phyloP scores from a whole-genome alignment of 331 rosid species.

The Spiraea crenata region DNA sequence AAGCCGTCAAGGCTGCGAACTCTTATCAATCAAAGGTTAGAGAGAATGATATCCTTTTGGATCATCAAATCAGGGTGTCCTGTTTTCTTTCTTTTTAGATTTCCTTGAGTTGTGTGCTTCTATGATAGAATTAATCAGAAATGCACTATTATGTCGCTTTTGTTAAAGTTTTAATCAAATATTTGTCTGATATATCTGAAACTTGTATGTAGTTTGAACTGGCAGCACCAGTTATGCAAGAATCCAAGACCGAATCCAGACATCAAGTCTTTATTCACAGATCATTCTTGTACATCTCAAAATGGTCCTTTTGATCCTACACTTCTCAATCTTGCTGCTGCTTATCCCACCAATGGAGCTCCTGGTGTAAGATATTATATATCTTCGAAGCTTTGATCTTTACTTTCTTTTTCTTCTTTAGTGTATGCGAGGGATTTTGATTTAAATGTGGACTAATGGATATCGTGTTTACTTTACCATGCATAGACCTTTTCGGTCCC shows the following conservation, averaged over 20 bases:
- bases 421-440: background rate
- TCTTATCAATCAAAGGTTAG: slow-evolving; percentile 92
- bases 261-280: slow-evolving; percentile 74
- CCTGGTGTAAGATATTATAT: slow-evolving; percentile 64
- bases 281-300: slow-evolving; percentile 66
- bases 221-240: slow-evolving; percentile 95
- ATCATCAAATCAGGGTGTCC: slow-evolving; percentile 13
- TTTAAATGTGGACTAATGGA: slow-evolving; percentile 25
- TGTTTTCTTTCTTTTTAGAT: slow-evolving; percentile 8
- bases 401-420: background rate
- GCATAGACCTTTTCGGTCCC: slow-evolving; percentile 71
- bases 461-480: slow-evolving; percentile 27
- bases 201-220: slow-evolving; percentile 60
- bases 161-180: background rate
- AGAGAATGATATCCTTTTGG: slow-evolving; percentile 20
- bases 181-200: background rate
- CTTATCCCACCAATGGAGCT: slow-evolving; percentile 66
- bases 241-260: slow-evolving; percentile 74
- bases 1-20: slow-evolving; percentile 76
- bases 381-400: slow-evolving; percentile 21
- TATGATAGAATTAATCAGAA: background rate
- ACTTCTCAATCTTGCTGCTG: slow-evolving; percentile 73
- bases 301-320: slow-evolving; percentile 74
- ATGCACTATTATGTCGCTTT: too few relatives aligned
- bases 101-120: background rate